phyloP scores from a whole-genome alignment of 768 basidiomycete genomes.

The Leccinellum albellum region DNA sequence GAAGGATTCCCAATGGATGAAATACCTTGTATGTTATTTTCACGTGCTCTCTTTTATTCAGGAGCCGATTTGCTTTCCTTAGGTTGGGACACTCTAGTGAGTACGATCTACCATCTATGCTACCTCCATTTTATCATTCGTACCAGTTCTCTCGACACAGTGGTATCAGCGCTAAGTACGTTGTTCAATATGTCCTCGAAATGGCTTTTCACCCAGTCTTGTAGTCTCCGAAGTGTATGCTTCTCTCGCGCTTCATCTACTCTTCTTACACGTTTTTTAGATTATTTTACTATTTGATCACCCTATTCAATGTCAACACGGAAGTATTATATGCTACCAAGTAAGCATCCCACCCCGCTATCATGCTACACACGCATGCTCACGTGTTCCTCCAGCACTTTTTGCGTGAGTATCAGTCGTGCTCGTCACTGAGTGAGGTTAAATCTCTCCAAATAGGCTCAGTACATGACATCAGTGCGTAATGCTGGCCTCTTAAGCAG shows the following conservation, averaged over 20 bases:
- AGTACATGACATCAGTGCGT: conserved; percentile 25
- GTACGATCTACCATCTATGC: background rate
- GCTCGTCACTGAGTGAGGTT: background rate
- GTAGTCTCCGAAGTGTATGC: conserved; percentile 29
- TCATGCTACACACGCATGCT: background rate
- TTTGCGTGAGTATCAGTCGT: conserved; percentile 27
- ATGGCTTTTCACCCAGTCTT: background rate
- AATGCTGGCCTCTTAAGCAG: background rate
- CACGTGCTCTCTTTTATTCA: background rate
- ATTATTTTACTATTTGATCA: conserved; percentile 29
- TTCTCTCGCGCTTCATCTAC: background rate
- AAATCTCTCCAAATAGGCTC: conserved; percentile 16
- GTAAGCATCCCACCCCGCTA: conserved; percentile 11
- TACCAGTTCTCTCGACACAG: conserved; percentile 23
- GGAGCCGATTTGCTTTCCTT: background rate
- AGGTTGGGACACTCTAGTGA: conserved; percentile 24
- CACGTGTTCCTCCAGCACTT: conserved; percentile 17
- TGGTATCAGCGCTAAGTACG: conserved; percentile 24
- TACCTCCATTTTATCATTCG: background rate
- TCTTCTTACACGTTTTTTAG: conserved; percentile 16
- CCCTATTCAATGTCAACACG: conserved; percentile 21
- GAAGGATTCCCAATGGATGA: conserved; percentile 15
- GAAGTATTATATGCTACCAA: conserved; percentile 24
- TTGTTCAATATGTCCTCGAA: background rate
- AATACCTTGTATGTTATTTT: conserved; percentile 16